Evolutionary conservation across 345 rosid genomes (phyloP), one percentile per base, ranked within the genome.

Genomic region (Hibiscus trionum): DNA sequence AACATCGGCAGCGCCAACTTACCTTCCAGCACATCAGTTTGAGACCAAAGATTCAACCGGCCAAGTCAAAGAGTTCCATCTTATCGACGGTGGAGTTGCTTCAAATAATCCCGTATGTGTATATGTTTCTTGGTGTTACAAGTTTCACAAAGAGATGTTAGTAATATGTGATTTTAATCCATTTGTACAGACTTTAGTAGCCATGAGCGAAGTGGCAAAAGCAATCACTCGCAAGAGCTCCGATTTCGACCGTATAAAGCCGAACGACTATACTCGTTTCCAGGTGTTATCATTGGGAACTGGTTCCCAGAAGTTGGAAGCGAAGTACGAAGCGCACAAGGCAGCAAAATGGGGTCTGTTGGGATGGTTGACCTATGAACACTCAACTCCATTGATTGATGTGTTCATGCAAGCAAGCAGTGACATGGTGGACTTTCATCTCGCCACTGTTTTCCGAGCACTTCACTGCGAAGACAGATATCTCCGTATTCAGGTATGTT

Each of bases 21-120:
- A 80, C 60, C 84, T 87, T 29, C 86, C 88, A 0, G 84, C 86
- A 3, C 83, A 85, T 44, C 7, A 16, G 11, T 87, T 87, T 39
- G 64, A 77, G 69, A 85, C 77, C 29, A 7, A 57, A 57, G 76
- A 72, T 29, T 37, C 75, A 1, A 60, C 16, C 1, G 83, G 82
- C 17, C 29, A 42, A 60, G 67, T 69, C 3, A 72, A 77, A 16
- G 63, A 63, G 31, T 87, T 87, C 76, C 61, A 87, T 70, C 87
- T 87, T 14, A 77, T 87, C 11, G 97, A 91, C 26, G 93, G 91
- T 0, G 93, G 97, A 44, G 84, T 91, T 15, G 97, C 93, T 2
- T 95, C 95, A 11, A 87, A 89, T 61, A 83, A 89, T 73, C 95
- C 88, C 64, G 89, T 85, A 80, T 1, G 91, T 85, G 76, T 4